Evolutionary conservation across 768 basidiomycete species (phyloP).

Genomic region (Boletales sp.): DNA sequence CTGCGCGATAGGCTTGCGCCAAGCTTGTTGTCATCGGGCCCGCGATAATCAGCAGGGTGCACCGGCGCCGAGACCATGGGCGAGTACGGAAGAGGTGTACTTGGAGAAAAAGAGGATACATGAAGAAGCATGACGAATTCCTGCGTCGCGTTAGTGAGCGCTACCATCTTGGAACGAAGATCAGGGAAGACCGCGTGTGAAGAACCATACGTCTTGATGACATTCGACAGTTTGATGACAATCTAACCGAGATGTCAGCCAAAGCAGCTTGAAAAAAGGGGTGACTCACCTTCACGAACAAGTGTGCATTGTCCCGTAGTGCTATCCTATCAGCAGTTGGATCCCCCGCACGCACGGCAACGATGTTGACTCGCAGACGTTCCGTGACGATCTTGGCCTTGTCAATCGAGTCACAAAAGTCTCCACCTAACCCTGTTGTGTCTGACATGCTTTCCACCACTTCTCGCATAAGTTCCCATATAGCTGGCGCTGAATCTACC

Average conservation of each 20-base stretch:
- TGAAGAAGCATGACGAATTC: conserved; percentile 85
- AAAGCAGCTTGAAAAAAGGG: background rate
- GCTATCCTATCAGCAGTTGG: conserved; percentile 52
- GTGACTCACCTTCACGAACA: conserved; percentile 72
- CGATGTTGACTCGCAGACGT: conserved; percentile 57
- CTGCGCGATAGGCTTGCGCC: conserved; percentile 56
- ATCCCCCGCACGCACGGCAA: conserved; percentile 54
- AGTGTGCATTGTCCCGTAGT: conserved; percentile 72
- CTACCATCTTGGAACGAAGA: conserved; percentile 68
- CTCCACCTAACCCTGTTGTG: conserved; percentile 36
- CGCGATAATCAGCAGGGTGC: conserved; percentile 22
- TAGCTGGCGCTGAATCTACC: conserved; percentile 72
- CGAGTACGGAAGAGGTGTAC: conserved; percentile 55
- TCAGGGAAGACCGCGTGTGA: conserved; percentile 53
- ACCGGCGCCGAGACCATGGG: conserved; percentile 42
- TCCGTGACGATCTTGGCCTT: conserved; percentile 63
- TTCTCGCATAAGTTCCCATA: conserved; percentile 81
- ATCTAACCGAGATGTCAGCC: conserved; percentile 41
- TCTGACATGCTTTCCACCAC: conserved; percentile 60
- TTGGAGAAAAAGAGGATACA: conserved; percentile 74
- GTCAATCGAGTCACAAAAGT: conserved; percentile 52
- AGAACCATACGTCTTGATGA: conserved; percentile 62
- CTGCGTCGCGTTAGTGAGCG: conserved; percentile 79
- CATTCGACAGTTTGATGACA: conserved; percentile 72
- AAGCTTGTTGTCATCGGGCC: conserved; percentile 45